phyloP scores from a whole-genome alignment of 805 yeast genomes.

The Danielozyma ontarioensis region DNA sequence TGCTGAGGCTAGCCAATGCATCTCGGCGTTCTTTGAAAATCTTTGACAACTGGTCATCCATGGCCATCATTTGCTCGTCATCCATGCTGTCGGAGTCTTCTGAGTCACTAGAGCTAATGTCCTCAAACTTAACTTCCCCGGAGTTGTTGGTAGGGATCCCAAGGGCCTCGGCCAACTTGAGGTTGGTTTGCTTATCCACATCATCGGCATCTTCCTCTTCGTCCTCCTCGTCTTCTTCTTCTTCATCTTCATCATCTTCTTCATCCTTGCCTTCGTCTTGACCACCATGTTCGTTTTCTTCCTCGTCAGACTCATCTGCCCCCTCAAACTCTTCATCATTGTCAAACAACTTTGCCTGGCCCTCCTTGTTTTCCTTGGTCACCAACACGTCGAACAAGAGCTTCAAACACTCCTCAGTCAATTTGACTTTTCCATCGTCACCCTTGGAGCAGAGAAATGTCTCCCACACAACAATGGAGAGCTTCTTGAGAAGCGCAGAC shows the following conservation, averaged over 20 bases:
- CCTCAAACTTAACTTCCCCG: slow-evolving; percentile 44
- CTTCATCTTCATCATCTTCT: slow-evolving; percentile 6
- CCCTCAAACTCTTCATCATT: slow-evolving; percentile 38
- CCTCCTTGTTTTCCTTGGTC: slow-evolving; percentile 74
- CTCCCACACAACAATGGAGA: slow-evolving; percentile 38
- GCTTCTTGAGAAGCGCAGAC: slow-evolving; percentile 30
- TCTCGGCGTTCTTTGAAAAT: slow-evolving; percentile 82
- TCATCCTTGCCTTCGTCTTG: slow-evolving; percentile 10
- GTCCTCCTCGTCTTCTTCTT: slow-evolving; percentile 4
- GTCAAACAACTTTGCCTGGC: slow-evolving; percentile 72
- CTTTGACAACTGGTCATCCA: slow-evolving; percentile 76
- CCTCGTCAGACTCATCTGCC: slow-evolving; percentile 18
- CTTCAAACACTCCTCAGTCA: slow-evolving; percentile 28
- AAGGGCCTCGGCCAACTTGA: slow-evolving; percentile 65
- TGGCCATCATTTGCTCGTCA: slow-evolving; percentile 93
- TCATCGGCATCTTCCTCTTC: slow-evolving; percentile 10
- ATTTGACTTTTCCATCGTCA: slow-evolving; percentile 20
- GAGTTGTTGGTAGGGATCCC: slow-evolving; percentile 48
- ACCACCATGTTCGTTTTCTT: slow-evolving; percentile 7
- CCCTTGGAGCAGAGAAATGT: slow-evolving; percentile 28
- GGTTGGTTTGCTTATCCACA: slow-evolving; percentile 44
- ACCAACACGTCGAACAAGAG: slow-evolving; percentile 32
- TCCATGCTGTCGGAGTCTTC: slow-evolving; percentile 78
- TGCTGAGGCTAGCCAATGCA: slow-evolving; percentile 44
- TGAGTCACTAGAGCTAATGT: slow-evolving; percentile 37